phyloP scores from a whole-genome alignment of 148 eudicot species.

The Agrostemma githago region DNA sequence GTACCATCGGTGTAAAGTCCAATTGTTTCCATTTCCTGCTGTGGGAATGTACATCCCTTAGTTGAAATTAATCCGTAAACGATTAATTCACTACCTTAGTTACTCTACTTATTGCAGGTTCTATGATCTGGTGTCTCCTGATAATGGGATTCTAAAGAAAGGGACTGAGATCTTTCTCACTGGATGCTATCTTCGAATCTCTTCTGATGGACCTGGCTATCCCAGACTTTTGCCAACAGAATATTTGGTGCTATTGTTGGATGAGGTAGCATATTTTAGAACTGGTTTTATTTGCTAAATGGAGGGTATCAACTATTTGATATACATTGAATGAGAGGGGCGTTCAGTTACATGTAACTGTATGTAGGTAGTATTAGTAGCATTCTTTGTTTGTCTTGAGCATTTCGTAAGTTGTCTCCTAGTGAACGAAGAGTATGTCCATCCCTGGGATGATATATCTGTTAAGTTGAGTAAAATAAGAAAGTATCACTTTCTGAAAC shows the following conservation, averaged over 20 bases:
- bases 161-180: constrained; percentile 85
- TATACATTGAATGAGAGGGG: constrained; percentile 2
- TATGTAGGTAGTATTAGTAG: not conserved
- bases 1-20: not conserved
- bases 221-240: constrained; percentile 88
- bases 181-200: constrained; percentile 88
- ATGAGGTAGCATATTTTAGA: constrained; percentile 54
- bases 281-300: not conserved
- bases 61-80: not conserved
- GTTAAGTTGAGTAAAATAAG: not conserved
- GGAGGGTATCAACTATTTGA: not conserved
- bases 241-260: constrained; percentile 74
- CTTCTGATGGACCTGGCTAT: constrained; percentile 50
- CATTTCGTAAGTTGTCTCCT: not conserved
- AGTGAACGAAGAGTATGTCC: not conserved
- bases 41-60: not conserved
- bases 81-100: not conserved
- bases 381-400: not conserved
- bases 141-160: constrained; percentile 75
- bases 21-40: not conserved
- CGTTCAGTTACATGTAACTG: not conserved
- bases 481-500: not conserved
- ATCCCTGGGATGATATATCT: not conserved
- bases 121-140: constrained; percentile 67
- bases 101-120: constrained; percentile 44